Evolutionary conservation across 2,329 filamentous ascomycete species (phyloP).

Genomic region (Alternaria incomplexa): DNA sequence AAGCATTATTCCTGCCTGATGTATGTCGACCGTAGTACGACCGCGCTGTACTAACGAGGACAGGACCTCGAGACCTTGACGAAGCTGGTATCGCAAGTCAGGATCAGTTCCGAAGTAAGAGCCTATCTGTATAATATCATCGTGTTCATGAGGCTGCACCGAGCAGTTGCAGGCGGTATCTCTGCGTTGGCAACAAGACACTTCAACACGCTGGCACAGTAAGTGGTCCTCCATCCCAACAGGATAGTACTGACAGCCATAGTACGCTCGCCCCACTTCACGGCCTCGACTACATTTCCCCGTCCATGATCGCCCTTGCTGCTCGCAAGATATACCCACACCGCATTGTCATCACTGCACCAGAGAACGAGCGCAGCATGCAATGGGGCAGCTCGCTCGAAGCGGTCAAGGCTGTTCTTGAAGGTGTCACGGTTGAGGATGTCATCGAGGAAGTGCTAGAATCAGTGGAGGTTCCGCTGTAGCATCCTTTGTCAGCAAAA

Average conservation of each 20-base stretch:
- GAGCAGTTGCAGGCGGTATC: slow-evolving; percentile 79
- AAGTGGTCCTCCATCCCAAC: not conserved
- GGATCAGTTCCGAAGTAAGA: slow-evolving; percentile 75
- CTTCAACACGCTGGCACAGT: slow-evolving; percentile 71
- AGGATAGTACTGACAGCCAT: slow-evolving; percentile 34
- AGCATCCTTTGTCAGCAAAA: slow-evolving; percentile 2
- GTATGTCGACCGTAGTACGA: slow-evolving; percentile 44
- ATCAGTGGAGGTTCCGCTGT: slow-evolving; percentile 63
- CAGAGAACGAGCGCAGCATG: slow-evolving; percentile 81
- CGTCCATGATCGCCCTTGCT: slow-evolving; percentile 81
- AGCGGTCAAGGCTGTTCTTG: slow-evolving; percentile 71
- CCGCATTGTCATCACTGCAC: slow-evolving; percentile 72
- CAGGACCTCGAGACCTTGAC: slow-evolving; percentile 66
- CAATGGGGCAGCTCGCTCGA: slow-evolving; percentile 86
- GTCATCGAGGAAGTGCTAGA: slow-evolving; percentile 66
- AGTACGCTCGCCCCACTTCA: slow-evolving; percentile 81
- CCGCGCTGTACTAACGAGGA: not conserved
- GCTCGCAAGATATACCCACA: slow-evolving; percentile 88
- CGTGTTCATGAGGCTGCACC: slow-evolving; percentile 85
- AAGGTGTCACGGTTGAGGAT: slow-evolving; percentile 61
- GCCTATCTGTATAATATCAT: slow-evolving; percentile 88
- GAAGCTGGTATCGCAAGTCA: slow-evolving; percentile 63
- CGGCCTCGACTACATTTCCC: slow-evolving; percentile 78
- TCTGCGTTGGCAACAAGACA: slow-evolving; percentile 80
- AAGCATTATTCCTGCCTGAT: slow-evolving; percentile 51